A percentile compares a stretch with the other conserved stretches of the same genome.
Evolutionary conservation across 768 basidiomycete genomes (phyloP).

Genomic region (Naganishia onofrii): DNA sequence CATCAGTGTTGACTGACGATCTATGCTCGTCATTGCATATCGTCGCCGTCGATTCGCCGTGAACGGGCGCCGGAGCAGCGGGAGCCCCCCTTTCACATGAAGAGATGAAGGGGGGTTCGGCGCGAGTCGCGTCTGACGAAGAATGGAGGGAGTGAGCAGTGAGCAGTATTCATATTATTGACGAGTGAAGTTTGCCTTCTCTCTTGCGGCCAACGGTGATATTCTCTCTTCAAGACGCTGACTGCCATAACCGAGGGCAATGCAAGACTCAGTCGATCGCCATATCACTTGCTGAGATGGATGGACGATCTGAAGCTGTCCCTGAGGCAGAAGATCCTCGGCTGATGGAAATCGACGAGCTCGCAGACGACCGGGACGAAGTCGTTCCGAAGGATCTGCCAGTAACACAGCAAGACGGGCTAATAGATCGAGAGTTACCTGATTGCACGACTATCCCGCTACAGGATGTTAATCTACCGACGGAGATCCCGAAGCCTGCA

Average conservation of each 20-base stretch:
- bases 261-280: neutral
- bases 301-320: neutral
- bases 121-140: neutral
- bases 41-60: too few relatives aligned
- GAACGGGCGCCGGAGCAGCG: too few relatives aligned
- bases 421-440: neutral
- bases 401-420: neutral
- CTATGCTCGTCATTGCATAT: constrained; percentile 3
- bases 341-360: neutral
- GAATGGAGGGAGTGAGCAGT: too few relatives aligned
- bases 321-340: neutral
- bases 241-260: neutral
- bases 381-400: neutral
- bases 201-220: too few relatives aligned
- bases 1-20: constrained; percentile 4
- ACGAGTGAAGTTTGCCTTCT: neutral
- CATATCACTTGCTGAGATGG: neutral
- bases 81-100: neutral
- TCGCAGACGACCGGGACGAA: neutral
- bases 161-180: too few relatives aligned
- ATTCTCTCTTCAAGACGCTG: neutral
- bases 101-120: neutral
- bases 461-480: neutral
- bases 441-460: neutral
- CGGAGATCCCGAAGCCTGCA: neutral